phyloP scores from a whole-genome alignment of 1,139 yeast species.

The Fermentozyma sake region DNA sequence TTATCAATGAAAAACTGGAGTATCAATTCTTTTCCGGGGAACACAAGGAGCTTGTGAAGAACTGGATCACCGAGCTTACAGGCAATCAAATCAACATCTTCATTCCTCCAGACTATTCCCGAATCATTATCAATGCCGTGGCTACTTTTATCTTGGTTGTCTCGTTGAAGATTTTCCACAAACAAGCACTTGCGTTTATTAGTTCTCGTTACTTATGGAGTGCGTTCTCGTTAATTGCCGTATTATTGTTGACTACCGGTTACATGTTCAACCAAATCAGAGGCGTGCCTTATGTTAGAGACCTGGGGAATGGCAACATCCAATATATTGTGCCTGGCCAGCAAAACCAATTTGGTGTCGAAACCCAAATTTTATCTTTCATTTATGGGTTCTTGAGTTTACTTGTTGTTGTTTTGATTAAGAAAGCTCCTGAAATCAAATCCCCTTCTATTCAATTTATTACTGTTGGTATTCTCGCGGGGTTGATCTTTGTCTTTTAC shows the following conservation, averaged over 20 bases:
- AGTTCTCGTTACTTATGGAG: slow-evolving; percentile 56
- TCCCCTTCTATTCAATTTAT: slow-evolving; percentile 39
- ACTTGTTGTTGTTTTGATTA: slow-evolving; percentile 44
- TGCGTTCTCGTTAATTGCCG: slow-evolving; percentile 50
- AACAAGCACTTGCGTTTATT: slow-evolving; percentile 27
- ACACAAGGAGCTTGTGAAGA: slow-evolving; percentile 39
- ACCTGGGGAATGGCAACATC: slow-evolving; percentile 49
- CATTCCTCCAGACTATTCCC: slow-evolving; percentile 54
- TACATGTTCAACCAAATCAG: slow-evolving; percentile 92
- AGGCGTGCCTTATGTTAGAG: slow-evolving; percentile 64
- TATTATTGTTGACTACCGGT: slow-evolving; percentile 77
- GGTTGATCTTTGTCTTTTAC: slow-evolving; percentile 45
- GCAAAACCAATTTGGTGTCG: slow-evolving; percentile 74
- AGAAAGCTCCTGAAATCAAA: slow-evolving; percentile 43
- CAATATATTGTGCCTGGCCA: slow-evolving; percentile 65
- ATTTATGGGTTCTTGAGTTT: slow-evolving; percentile 57
- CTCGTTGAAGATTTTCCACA: slow-evolving; percentile 20
- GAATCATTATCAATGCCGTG: slow-evolving; percentile 46
- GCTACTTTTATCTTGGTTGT: slow-evolving; percentile 26
- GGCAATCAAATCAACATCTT: slow-evolving; percentile 44
- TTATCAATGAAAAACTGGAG: slow-evolving; percentile 32
- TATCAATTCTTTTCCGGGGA: slow-evolving; percentile 54
- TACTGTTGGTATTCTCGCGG: slow-evolving; percentile 37
- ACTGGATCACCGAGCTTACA: slow-evolving; percentile 35
- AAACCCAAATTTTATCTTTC: slow-evolving; percentile 70